Evolutionary conservation across 768 basidiomycete genomes (phyloP), one percentile per base, ranked within the genome.

Genomic region (Hypholoma sublateritium): DNA sequence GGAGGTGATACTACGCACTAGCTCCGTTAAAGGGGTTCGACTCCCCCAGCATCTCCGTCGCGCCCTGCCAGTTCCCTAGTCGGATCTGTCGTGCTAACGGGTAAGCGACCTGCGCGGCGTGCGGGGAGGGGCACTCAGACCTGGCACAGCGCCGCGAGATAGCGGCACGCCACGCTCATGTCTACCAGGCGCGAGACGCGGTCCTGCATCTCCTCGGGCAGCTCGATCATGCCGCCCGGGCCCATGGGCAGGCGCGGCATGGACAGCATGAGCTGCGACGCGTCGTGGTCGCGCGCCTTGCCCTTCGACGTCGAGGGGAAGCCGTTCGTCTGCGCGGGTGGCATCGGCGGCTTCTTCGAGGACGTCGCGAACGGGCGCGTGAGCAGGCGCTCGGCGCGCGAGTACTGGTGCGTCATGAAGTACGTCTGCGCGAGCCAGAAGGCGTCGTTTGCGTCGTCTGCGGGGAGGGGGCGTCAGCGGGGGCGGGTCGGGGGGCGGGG

Each of bases 401-500:
- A 88, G 72, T 96, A 98, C 59, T 97, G 93, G 64, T 95, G 88
- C 2, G 90, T 95, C 78, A 95, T 89, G 70, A 98, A 99, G 72
- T 95, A 94, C 0, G 91, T 93, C 70, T 99, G 97, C 2, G 97
- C 95, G 19, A 99, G 84, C 97, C 97, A 99, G 73, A 99, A 98
- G 12, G 95, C 97, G 72, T 99, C 97, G 69, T 98, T 97, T 28
- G 95, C 89, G 66, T 98, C 93, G 60, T 88, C 96, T 59, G 41
- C 53, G 59, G n/a, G 55, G 43, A 36, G 17, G 56, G 54, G 32
- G 53, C 49, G 50, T 59, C 59, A 48, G 22, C 34, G 13, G 22
- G n/a, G 32, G 56, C 54, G 39, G 57, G 48, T 48, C 24, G 9
- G 45, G 21, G 11, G 44, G 16, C 2, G 50, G 8, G 37, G 56